Conservation (phyloP, 192 early-diverging fungal species). For the Coemansia sp. region DNA sequence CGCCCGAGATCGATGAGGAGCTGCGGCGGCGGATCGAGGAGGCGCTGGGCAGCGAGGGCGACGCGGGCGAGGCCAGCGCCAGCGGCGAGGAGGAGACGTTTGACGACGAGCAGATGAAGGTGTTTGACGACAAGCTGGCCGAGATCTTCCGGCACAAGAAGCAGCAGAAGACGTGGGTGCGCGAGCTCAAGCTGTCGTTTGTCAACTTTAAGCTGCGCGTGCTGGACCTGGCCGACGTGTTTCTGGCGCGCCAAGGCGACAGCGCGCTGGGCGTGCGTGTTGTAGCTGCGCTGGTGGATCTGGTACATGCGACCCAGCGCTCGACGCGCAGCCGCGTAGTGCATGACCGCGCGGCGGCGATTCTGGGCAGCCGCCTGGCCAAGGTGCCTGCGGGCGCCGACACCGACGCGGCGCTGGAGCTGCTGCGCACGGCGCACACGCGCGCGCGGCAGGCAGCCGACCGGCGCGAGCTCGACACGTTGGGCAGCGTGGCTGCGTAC, state of each 20-base stretch:
- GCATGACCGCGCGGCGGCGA: constrained; percentile 61
- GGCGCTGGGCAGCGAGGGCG: constrained; percentile 53
- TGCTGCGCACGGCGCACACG: constrained; percentile 67
- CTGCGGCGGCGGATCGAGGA: constrained; percentile 66
- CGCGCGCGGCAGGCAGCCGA: constrained; percentile 64
- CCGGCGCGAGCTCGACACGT: constrained; percentile 50
- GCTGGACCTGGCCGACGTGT: constrained; percentile 77
- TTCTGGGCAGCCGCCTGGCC: constrained; percentile 62
- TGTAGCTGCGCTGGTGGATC: constrained; percentile 65
- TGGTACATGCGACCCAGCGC: constrained; percentile 53
- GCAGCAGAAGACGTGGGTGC: constrained; percentile 71
- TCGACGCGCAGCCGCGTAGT: constrained; percentile 61
- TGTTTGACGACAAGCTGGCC: constrained; percentile 87
- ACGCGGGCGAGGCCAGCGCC: constrained; percentile 47
- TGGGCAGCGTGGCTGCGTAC: constrained; percentile 56
- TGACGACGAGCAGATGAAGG: constrained; percentile 83
- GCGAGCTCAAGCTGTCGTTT: constrained; percentile 75
- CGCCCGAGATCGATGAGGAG: constrained; percentile 69
- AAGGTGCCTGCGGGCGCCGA: constrained; percentile 59
- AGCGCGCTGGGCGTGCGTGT: constrained; percentile 68
- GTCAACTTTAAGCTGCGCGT: constrained; percentile 89
- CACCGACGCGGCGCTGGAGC: constrained; percentile 53
- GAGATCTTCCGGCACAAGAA: constrained; percentile 89
- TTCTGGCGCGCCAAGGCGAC: constrained; percentile 61
- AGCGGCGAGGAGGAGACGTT: constrained; percentile 58